Conservation (phyloP, 345 rosid genomes). For the Lagerstroemia speciosa region DNA sequence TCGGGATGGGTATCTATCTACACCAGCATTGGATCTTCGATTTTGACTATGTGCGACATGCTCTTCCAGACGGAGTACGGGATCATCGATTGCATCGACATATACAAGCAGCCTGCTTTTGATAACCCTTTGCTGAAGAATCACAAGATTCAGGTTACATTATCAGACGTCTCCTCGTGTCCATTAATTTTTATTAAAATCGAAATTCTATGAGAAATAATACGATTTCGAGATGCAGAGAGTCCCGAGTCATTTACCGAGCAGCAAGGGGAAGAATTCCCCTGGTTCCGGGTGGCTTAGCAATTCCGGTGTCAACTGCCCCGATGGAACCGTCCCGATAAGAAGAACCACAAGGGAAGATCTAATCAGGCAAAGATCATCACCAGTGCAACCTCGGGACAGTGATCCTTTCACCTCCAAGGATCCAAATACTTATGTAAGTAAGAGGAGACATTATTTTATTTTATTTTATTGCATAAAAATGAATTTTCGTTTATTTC, state of each 20-base stretch:
- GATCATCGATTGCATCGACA: background rate
- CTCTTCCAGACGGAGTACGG: too few species aligned
- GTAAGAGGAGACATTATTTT: too few species aligned
- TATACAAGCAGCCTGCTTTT: constrained; percentile 2
- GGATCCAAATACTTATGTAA: background rate
- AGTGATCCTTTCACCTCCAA: background rate
- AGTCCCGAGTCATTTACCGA: background rate
- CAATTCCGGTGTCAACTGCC: background rate
- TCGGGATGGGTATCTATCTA: too few species aligned
- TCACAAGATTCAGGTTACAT: background rate
- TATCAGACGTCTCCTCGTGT: too few species aligned
- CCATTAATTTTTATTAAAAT: too few species aligned
- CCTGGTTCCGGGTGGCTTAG: background rate
- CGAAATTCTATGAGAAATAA: background rate
- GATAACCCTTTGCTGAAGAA: background rate
- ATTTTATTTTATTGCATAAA: background rate
- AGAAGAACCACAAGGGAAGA: constrained; percentile 5
- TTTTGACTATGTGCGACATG: too few species aligned
- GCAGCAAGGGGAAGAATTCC: background rate
- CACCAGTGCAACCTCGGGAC: background rate
- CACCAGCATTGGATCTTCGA: too few species aligned
- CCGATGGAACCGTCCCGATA: constrained; percentile 8
- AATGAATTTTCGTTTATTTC: too few species aligned
- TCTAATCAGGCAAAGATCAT: background rate
- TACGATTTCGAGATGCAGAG: background rate